These are phyloP conservation scores for Ogataea nakhonphanomensis DNA, from an alignment of 805 yeast genomes.

Conservation along the genomic window DNA sequence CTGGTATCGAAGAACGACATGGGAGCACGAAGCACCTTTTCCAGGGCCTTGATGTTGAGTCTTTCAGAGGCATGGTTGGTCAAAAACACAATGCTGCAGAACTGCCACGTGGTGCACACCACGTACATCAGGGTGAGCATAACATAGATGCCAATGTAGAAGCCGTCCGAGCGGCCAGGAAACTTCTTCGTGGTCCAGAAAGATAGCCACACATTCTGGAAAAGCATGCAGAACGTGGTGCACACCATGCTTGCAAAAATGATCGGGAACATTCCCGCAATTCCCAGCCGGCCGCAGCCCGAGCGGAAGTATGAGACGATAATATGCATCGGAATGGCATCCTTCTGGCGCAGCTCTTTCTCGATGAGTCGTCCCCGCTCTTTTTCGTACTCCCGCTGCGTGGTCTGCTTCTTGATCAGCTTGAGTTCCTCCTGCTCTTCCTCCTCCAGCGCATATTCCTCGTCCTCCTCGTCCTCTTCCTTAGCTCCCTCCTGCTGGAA, in stretches of 20 bases:
- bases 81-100: conserved; percentile 45
- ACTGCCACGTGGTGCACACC: conserved; percentile 40
- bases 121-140: conserved; percentile 53
- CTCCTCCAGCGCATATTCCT: conserved; percentile 18
- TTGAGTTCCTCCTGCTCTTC: conserved; percentile 15
- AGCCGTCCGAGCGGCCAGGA: conserved; percentile 40
- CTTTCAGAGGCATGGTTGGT: conserved; percentile 51
- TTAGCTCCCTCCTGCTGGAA: conserved; percentile 34
- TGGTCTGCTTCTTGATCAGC: conserved; percentile 14
- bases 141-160: conserved; percentile 73
- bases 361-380: conserved; percentile 38
- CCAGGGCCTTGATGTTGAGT: conserved; percentile 57
- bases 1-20: conserved; percentile 82
- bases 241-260: conserved; percentile 23
- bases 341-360: conserved; percentile 58
- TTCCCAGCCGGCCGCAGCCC: conserved; percentile 51
- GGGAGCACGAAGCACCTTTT: conserved; percentile 66
- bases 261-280: conserved; percentile 29
- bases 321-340: conserved; percentile 46
- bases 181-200: conserved; percentile 72
- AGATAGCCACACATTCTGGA: conserved; percentile 76
- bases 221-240: conserved; percentile 50
- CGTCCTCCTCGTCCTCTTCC: conserved; percentile 30
- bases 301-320: conserved; percentile 48
- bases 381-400: conserved; percentile 16